Conservation (phyloP, 2,329 filamentous ascomycete genomes). For the Fusarium odoratissimum region DNA sequence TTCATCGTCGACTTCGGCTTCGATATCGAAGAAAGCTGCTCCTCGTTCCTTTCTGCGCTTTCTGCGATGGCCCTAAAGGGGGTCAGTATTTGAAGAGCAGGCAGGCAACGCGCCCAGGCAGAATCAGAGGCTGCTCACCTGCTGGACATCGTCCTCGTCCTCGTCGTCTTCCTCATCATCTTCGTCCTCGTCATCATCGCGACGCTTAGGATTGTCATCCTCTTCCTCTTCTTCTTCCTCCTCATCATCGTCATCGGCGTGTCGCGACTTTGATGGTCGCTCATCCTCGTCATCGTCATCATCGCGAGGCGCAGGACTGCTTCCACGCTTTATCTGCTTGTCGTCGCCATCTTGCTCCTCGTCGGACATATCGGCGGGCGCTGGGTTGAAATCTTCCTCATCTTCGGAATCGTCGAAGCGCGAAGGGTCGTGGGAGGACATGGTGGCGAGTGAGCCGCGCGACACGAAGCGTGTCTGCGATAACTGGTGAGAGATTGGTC, state of each 20-base stretch:
- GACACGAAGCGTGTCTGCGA: conserved; percentile 32
- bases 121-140: conserved; percentile 54
- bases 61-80: conserved; percentile 70
- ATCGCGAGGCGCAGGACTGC: conserved; percentile 49
- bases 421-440: conserved; percentile 61
- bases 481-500: background rate
- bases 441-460: conserved; percentile 43
- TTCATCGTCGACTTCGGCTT: conserved; percentile 97
- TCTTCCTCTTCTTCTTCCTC: conserved; percentile 50
- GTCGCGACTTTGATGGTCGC: conserved; percentile 41
- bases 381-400: conserved; percentile 91
- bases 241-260: conserved; percentile 58
- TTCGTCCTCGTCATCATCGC: conserved; percentile 59
- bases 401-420: conserved; percentile 75
- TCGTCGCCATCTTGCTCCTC: conserved; percentile 60
- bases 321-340: conserved; percentile 53
- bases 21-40: conserved; percentile 94
- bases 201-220: conserved; percentile 51
- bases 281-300: conserved; percentile 55
- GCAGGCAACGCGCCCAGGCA: conserved; percentile 3
- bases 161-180: conserved; percentile 72
- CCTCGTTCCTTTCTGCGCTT: conserved; percentile 84
- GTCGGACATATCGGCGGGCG: conserved; percentile 78
- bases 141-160: conserved; percentile 76
- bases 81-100: conserved; percentile 33